These are phyloP conservation scores for Patellaria atrata DNA, from an alignment of 495 filamentous ascomycete genomes.

Conservation along the genomic window DNA sequence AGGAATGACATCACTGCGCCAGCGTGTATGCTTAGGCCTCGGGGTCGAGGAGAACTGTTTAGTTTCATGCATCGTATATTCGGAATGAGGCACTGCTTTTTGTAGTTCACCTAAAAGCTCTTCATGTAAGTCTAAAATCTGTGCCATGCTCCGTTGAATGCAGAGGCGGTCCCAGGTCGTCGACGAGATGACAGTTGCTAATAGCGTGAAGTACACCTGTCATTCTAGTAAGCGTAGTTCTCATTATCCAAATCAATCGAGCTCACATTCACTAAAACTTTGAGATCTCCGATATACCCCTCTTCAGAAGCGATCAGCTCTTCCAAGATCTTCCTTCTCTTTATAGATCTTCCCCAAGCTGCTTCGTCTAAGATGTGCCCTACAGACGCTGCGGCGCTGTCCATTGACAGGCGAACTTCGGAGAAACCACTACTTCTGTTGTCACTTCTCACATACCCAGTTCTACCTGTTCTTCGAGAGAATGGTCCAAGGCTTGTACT, in stretches of 20 bases:
- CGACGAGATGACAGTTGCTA: constrained; percentile 44
- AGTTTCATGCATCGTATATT: constrained; percentile 34
- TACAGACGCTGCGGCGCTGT: constrained; percentile 43
- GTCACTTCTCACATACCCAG: constrained; percentile 39
- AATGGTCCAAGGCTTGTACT: constrained; percentile 50
- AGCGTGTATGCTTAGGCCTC: constrained; percentile 28
- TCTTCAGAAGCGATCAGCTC: constrained; percentile 79
- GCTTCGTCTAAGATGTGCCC: constrained; percentile 49
- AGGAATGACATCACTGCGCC: constrained; percentile 47
- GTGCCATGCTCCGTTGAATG: constrained; percentile 51
- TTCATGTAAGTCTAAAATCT: constrained; percentile 59
- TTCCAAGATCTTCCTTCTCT: constrained; percentile 63
- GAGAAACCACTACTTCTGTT: constrained; percentile 51
- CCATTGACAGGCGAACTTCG: constrained; percentile 47
- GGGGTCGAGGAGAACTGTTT: constrained; percentile 12
- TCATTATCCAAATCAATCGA: constrained; percentile 1
- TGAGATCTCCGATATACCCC: constrained; percentile 74
- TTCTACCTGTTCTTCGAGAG: constrained; percentile 41
- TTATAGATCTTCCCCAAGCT: constrained; percentile 53
- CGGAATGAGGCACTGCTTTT: constrained; percentile 44
- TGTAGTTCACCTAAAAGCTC: constrained; percentile 53
- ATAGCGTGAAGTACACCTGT: constrained; percentile 53
- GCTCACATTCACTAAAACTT: constrained; percentile 68
- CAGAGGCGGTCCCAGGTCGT: constrained; percentile 40
- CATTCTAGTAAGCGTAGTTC: background rate